Evolutionary conservation across 441 rosid genomes (phyloP).

Genomic region (Flueggea neowawraea): DNA sequence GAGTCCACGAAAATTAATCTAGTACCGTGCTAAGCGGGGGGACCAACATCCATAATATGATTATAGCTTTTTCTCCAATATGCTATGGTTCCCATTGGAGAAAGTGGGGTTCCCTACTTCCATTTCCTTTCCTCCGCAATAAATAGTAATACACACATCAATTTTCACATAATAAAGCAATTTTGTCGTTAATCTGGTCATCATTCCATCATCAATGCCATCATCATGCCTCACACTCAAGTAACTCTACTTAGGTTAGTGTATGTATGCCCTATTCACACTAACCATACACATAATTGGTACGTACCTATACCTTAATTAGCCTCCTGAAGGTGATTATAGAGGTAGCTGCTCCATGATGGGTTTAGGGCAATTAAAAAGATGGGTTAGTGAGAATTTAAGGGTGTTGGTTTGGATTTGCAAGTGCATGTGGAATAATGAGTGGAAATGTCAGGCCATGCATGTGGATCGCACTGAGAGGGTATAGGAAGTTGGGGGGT

Average conservation of each 20-base stretch:
- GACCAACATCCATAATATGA: constrained; percentile 24
- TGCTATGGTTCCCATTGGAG: background rate
- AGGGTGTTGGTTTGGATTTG: constrained; percentile 14
- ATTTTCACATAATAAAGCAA: background rate
- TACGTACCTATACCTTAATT: too few relatives aligned
- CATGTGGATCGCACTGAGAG: constrained; percentile 38
- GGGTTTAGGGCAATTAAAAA: background rate
- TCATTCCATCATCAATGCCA: constrained; percentile 48
- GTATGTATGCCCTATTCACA: background rate
- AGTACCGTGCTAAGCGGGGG: constrained; percentile 19
- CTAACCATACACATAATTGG: background rate
- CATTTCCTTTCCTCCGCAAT: background rate
- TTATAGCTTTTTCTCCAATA: constrained; percentile 4
- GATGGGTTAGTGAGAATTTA: constrained; percentile 4
- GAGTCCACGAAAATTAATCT: constrained; percentile 10
- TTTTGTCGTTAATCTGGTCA: constrained; percentile 39
- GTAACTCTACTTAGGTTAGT: background rate
- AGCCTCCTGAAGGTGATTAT: too few relatives aligned
- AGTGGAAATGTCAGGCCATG: constrained; percentile 59
- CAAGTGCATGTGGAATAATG: constrained; percentile 67
- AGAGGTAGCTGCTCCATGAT: too few relatives aligned
- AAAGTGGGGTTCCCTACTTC: background rate
- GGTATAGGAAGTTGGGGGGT: constrained; percentile 3
- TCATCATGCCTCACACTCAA: constrained; percentile 18
- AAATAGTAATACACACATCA: background rate